Conservation (phyloP, 768 basidiomycete genomes). For the Roridomyces roridus region DNA sequence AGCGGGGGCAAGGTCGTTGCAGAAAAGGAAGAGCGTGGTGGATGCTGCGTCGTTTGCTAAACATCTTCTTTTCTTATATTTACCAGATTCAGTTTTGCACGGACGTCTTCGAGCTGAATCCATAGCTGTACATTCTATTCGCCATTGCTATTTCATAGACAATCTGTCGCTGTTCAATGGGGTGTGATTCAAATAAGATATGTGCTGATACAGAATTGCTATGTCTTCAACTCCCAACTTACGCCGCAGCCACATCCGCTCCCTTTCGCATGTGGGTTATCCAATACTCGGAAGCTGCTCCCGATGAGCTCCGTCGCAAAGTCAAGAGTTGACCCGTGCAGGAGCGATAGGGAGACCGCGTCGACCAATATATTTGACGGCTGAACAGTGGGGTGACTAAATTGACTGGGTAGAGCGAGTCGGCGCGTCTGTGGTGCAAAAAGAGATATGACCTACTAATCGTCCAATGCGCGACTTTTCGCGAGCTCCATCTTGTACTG, state of each 20-base stretch:
- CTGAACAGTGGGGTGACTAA: conserved; percentile 71
- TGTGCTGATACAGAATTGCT: conserved; percentile 8
- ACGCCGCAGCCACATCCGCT: conserved; percentile 95
- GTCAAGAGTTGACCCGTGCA: conserved; percentile 91
- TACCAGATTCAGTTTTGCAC: conserved; percentile 13
- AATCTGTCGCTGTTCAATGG: conserved; percentile 12
- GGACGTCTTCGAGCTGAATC: conserved; percentile 18
- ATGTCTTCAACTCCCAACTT: conserved; percentile 85
- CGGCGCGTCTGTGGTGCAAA: background rate
- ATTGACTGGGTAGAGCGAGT: conserved; percentile 52
- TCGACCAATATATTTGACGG: conserved; percentile 86
- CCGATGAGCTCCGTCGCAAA: conserved; percentile 96
- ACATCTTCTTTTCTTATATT: conserved; percentile 9
- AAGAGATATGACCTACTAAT: conserved; percentile 72
- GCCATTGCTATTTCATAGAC: conserved; percentile 17
- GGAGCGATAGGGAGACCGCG: conserved; percentile 78
- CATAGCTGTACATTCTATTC: conserved; percentile 11
- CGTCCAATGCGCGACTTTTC: conserved; percentile 64
- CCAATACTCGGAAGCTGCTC: conserved; percentile 80
- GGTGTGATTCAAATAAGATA: conserved; percentile 1
- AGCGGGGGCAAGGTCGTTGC: conserved; percentile 47
- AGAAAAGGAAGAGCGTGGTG: conserved; percentile 52
- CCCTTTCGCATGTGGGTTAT: conserved; percentile 92
- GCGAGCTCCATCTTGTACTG: conserved; percentile 93
- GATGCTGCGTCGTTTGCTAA: conserved; percentile 76